These are phyloP conservation scores for Chamaenerion angustifolium DNA, from an alignment of 345 rosid genomes.

Conservation along the genomic window DNA sequence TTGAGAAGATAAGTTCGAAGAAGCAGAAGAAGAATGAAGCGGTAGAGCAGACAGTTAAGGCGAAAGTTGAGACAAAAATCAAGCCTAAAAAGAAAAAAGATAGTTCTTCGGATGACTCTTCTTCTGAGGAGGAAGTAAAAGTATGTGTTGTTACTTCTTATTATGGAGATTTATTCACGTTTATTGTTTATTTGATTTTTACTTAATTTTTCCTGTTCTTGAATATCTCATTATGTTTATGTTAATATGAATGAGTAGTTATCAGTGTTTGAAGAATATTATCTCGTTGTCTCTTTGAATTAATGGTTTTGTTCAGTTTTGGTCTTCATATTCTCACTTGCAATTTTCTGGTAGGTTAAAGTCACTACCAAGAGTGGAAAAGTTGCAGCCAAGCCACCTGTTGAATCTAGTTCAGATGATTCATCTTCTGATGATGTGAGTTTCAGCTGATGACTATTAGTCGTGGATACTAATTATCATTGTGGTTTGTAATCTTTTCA, in stretches of 20 bases:
- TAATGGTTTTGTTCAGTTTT: neutral
- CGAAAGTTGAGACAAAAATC: constrained; percentile 30
- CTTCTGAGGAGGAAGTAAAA: constrained; percentile 59
- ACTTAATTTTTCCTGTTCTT: neutral
- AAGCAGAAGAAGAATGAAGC: constrained; percentile 48
- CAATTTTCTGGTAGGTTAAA: constrained; percentile 1
- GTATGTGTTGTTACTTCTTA: constrained; percentile 8
- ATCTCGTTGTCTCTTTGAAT: neutral
- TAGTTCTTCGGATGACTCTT: constrained; percentile 29
- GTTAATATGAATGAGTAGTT: no score
- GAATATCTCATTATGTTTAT: no score
- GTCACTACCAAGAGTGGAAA: neutral
- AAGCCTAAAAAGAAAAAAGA: constrained; percentile 37
- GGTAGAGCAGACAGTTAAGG: constrained; percentile 33
- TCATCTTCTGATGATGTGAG: constrained; percentile 6
- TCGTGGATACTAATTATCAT: neutral
- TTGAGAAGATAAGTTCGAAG: constrained; percentile 40
- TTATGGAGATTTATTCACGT: neutral
- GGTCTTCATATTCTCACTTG: neutral
- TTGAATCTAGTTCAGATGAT: neutral
- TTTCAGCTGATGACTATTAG: neutral
- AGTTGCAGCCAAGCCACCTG: constrained; percentile 1
- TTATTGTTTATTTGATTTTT: neutral
- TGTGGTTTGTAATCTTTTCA: neutral
- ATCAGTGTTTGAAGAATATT: no score